Percentiles rank a stretch among this genome's conserved stretches.
These are phyloP conservation scores for Sisymbrium altissimum DNA, from an alignment of 345 rosid species.

Conservation along the genomic window DNA sequence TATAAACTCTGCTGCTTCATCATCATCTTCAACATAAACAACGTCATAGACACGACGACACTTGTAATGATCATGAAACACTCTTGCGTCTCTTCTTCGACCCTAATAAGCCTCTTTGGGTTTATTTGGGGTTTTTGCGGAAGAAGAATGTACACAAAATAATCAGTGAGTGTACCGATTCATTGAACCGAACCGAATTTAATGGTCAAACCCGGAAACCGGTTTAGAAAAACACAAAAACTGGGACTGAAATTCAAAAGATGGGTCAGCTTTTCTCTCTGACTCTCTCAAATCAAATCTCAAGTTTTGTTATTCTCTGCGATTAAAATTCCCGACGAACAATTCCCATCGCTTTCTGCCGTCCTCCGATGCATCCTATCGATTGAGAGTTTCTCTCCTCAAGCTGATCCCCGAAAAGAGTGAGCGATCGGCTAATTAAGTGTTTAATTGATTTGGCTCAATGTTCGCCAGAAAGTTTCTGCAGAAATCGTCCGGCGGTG, in stretches of 20 bases:
- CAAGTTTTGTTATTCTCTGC: background rate
- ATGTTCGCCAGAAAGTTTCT: constrained; percentile 55
- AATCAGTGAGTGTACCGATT: background rate
- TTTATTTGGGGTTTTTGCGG: no score
- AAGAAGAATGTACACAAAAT: no score
- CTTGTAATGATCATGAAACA: no score
- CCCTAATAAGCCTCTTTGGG: no score
- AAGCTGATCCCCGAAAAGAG: background rate
- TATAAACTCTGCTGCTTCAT: no score
- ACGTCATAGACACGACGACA: no score
- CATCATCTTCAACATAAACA: no score
- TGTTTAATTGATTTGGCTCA: constrained; percentile 24
- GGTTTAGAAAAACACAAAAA: constrained; percentile 1
- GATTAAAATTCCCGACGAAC: constrained; percentile 18
- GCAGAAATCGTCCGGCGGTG: constrained; percentile 33
- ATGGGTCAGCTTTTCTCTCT: constrained; percentile 11
- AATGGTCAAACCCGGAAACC: background rate
- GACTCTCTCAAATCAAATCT: constrained; percentile 32
- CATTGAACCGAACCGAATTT: background rate
- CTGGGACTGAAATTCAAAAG: constrained; percentile 18
- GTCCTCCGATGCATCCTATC: constrained; percentile 4
- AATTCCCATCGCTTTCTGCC: background rate
- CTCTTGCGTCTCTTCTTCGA: no score
- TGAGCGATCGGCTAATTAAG: constrained; percentile 10
- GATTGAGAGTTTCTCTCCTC: background rate